Conservation (phyloP, 2,329 filamentous ascomycete species). For the Trichoderma gracile region DNA sequence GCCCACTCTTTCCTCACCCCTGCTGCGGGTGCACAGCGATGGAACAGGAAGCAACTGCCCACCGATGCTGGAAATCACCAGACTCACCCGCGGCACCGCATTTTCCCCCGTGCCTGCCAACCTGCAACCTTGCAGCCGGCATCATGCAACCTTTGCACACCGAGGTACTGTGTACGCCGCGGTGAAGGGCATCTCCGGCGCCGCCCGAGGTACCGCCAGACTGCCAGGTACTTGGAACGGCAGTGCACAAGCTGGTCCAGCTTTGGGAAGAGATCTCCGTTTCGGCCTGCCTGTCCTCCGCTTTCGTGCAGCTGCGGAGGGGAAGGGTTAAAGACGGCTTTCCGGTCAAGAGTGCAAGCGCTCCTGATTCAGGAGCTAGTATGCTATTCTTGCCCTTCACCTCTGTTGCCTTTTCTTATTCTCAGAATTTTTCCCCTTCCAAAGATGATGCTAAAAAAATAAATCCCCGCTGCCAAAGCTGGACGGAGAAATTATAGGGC, state of each 20-base stretch:
- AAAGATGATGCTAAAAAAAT: background rate
- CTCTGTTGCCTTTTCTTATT: background rate
- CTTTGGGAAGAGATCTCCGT: constrained; percentile 23
- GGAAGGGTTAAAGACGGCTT: constrained; percentile 16
- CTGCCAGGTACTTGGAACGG: constrained; percentile 10
- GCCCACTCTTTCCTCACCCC: constrained; percentile 4
- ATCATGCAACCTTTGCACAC: background rate
- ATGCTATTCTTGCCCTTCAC: background rate
- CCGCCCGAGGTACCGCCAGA: constrained; percentile 7
- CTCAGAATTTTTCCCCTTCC: background rate
- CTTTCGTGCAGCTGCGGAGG: constrained; percentile 13
- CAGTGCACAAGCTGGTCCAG: constrained; percentile 1
- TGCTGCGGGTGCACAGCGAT: background rate
- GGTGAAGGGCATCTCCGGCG: background rate
- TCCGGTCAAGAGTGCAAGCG: constrained; percentile 8
- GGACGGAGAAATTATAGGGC: constrained; percentile 18
- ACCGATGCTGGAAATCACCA: constrained; percentile 7
- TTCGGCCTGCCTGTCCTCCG: constrained; percentile 16
- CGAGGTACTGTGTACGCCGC: constrained; percentile 1
- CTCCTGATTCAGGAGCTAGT: constrained; percentile 18
- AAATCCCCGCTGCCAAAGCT: background rate
- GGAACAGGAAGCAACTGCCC: constrained; percentile 11
- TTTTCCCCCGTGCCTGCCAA: background rate
- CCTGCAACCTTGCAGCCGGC: background rate
- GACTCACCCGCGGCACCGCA: background rate